A percentile compares a stretch with the other conserved stretches of the same genome.
These are phyloP conservation scores for Fusarium sp. DNA, from an alignment of 2,329 filamentous ascomycete species.

Conservation along the genomic window DNA sequence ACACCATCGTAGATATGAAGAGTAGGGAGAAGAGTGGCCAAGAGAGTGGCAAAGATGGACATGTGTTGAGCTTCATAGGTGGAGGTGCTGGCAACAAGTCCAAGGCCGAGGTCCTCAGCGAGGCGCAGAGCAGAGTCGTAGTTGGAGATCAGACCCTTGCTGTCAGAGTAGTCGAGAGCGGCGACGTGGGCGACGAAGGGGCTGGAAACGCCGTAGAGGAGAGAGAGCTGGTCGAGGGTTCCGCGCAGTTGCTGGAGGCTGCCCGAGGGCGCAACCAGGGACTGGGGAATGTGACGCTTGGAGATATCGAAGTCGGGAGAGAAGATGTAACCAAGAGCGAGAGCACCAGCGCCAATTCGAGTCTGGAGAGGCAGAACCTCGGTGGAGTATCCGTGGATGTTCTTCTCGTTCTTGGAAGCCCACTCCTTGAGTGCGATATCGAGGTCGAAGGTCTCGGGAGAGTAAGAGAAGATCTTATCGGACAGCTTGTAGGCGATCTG, in stretches of 20 bases:
- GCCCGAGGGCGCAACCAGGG: constrained; percentile 85
- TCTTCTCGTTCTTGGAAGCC: constrained; percentile 74
- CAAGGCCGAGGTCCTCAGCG: constrained; percentile 90
- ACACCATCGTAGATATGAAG: constrained; percentile 91
- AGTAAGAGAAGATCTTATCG: constrained; percentile 98
- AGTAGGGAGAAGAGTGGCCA: constrained; percentile 82
- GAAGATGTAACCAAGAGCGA: constrained; percentile 97
- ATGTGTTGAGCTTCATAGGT: constrained; percentile 96
- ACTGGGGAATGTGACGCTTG: constrained; percentile 92
- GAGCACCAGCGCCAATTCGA: constrained; percentile 85
- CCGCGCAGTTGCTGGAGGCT: constrained; percentile 82
- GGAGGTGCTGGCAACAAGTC: constrained; percentile 84
- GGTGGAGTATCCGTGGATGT: constrained; percentile 84
- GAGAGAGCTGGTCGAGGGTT: constrained; percentile 89
- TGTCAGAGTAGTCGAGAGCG: constrained; percentile 82
- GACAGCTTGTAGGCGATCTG: constrained; percentile 95
- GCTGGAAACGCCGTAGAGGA: constrained; percentile 91
- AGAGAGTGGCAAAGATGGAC: constrained; percentile 84
- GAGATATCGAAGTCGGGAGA: constrained; percentile 93
- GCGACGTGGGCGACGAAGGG: constrained; percentile 94
- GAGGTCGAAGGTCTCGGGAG: constrained; percentile 90
- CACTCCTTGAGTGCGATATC: constrained; percentile 85
- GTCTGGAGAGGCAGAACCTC: constrained; percentile 85
- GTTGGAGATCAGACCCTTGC: constrained; percentile 81
- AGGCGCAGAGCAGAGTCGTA: constrained; percentile 83